A percentile compares a stretch with the other conserved stretches of the same genome.
These are phyloP conservation scores for Boletus coccyginus DNA, from an alignment of 768 basidiomycete species.

Conservation along the genomic window DNA sequence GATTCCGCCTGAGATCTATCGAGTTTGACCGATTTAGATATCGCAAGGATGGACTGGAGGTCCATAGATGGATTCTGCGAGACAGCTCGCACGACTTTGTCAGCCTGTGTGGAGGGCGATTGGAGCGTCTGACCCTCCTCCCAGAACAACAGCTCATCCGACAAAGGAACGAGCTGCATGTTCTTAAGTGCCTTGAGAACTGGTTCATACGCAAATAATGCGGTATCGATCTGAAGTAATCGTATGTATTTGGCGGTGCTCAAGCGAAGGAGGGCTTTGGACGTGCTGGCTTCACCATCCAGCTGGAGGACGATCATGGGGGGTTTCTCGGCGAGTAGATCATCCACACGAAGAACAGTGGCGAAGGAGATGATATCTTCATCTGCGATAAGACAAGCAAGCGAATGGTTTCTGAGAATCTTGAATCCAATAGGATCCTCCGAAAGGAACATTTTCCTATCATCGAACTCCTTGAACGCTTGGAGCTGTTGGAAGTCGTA, in stretches of 20 bases:
- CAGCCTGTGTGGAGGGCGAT: conserved; percentile 1
- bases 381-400: conserved; percentile 53
- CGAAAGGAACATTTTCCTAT: conserved; percentile 38
- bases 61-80: conserved; percentile 35
- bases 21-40: conserved; percentile 41
- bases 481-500: conserved; percentile 38
- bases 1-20: conserved; percentile 50
- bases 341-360: conserved; percentile 53
- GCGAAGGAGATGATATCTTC: conserved; percentile 51
- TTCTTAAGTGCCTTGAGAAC: conserved; percentile 57
- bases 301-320: conserved; percentile 57
- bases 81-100: conserved; percentile 29
- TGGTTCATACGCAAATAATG: conserved; percentile 62
- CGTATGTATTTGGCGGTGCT: conserved; percentile 35
- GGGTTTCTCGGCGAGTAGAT: conserved; percentile 42
- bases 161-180: conserved; percentile 45
- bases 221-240: conserved; percentile 60
- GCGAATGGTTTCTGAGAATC: conserved; percentile 52
- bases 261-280: conserved; percentile 41
- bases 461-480: conserved; percentile 24
- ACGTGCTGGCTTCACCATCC: conserved; percentile 41
- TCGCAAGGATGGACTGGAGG: conserved; percentile 37
- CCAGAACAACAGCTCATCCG: conserved; percentile 58
- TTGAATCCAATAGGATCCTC: conserved; percentile 35
- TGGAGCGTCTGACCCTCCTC: conserved; percentile 25